Percentiles rank a stretch among this genome's conserved stretches.
These are phyloP conservation scores for Populus euphratica DNA, from an alignment of 345 rosid species.

Conservation along the genomic window DNA sequence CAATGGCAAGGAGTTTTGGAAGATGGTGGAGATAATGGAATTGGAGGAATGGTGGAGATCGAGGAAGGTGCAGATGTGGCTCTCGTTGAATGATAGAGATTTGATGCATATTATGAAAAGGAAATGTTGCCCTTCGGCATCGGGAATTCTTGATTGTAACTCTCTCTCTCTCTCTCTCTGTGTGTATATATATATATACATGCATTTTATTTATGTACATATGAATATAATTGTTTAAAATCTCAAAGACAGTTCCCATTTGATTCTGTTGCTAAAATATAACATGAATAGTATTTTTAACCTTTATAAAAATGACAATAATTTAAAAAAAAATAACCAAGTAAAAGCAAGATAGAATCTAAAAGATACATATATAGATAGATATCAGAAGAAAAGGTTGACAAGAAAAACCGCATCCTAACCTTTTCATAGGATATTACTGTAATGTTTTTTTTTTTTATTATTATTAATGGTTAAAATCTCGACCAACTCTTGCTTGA, in stretches of 20 bases:
- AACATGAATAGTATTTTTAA: too few species aligned
- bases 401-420: too few species aligned
- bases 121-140: neutral
- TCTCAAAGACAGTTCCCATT: neutral
- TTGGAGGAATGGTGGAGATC: slow-evolving; percentile 25
- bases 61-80: slow-evolving; percentile 22
- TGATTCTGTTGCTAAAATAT: neutral
- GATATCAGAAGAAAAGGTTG: too few species aligned
- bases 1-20: slow-evolving; percentile 39
- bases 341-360: too few species aligned
- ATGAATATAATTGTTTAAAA: neutral
- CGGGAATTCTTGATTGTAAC: neutral
- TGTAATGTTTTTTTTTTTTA: too few species aligned
- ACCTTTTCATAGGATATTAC: too few species aligned
- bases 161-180: neutral
- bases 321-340: too few species aligned
- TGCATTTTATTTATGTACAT: neutral
- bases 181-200: too few species aligned
- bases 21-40: slow-evolving; percentile 22
- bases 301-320: neutral
- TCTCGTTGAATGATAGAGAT: neutral
- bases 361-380: too few species aligned
- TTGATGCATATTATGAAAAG: neutral
- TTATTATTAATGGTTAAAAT: too few species aligned
- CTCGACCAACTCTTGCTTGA: too few species aligned